Evolutionary conservation across 441 rosid species (phyloP).

Genomic region (Arabidopsis lyrata): DNA sequence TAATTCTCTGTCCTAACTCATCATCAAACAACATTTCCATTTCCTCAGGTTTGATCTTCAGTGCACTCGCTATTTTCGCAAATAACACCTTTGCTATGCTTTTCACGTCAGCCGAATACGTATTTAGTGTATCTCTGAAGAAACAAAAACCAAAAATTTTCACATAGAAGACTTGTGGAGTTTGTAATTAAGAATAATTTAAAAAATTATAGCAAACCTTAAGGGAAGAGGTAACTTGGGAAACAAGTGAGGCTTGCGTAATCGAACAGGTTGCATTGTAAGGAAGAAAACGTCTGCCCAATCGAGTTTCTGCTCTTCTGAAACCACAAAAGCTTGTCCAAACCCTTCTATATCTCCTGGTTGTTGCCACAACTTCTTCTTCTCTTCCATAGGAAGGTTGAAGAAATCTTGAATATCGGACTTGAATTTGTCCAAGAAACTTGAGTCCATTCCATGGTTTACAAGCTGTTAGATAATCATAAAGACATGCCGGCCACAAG

Average conservation of each 20-base stretch:
- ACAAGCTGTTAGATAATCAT: slow-evolving; percentile 1
- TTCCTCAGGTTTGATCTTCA: slow-evolving; percentile 35
- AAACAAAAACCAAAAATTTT: neutral
- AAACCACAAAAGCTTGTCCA: slow-evolving; percentile 44
- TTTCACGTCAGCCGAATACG: slow-evolving; percentile 29
- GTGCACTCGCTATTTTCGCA: slow-evolving; percentile 23
- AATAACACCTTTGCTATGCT: slow-evolving; percentile 32
- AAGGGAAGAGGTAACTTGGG: slow-evolving; percentile 34
- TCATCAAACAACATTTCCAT: slow-evolving; percentile 38
- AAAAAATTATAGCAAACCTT: slow-evolving; percentile 20
- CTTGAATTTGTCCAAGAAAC: slow-evolving; percentile 29
- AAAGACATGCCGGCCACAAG: neutral
- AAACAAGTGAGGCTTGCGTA: slow-evolving; percentile 35
- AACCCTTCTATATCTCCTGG: slow-evolving; percentile 33
- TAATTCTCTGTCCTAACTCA: slow-evolving; percentile 32
- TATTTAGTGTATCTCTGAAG: slow-evolving; percentile 36
- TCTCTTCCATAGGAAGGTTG: slow-evolving; percentile 36
- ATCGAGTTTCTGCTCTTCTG: slow-evolving; percentile 47
- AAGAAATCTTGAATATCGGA: slow-evolving; percentile 20
- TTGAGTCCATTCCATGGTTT: slow-evolving; percentile 30
- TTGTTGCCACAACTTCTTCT: slow-evolving; percentile 26
- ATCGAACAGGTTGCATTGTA: slow-evolving; percentile 21
- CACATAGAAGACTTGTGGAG: slow-evolving; percentile 22
- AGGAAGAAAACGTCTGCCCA: slow-evolving; percentile 41
- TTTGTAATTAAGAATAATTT: neutral